phyloP scores from a whole-genome alignment of 2,329 filamentous ascomycete genomes.

The Colletotrichum liaoningense region DNA sequence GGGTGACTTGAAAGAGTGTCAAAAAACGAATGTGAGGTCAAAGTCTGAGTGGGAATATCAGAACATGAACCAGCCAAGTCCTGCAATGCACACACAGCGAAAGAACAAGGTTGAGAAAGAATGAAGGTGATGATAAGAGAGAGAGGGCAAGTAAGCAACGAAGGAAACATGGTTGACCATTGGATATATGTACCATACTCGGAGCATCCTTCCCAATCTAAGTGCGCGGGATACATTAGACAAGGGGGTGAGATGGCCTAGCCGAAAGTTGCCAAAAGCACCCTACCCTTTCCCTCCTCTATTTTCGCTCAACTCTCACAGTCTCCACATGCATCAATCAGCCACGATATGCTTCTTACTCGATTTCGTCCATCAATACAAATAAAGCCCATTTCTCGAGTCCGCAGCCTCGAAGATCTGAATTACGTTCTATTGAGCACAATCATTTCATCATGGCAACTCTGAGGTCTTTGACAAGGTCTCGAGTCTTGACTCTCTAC shows the following conservation, averaged over 20 bases:
- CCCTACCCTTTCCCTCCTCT: no score
- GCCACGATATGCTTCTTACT: background rate
- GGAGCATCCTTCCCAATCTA: no score
- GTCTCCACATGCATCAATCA: background rate
- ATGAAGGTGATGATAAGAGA: background rate
- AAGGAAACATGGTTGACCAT: background rate
- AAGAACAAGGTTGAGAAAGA: background rate
- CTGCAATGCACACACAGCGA: background rate
- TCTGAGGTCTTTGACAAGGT: no score
- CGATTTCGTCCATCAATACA: background rate
- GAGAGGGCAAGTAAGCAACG: background rate
- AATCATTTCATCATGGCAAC: no score
- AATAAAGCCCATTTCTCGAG: no score
- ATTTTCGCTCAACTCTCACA: no score
- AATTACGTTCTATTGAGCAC: background rate
- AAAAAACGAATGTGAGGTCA: background rate
- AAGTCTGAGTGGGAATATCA: background rate
- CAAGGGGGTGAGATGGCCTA: no score
- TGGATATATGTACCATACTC: background rate
- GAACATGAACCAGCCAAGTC: conserved; percentile 18
- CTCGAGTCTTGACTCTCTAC: no score
- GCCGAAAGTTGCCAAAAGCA: no score
- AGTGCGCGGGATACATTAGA: no score
- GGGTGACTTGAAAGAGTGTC: background rate
- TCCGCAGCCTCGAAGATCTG: no score